Evolutionary conservation across 106 monocot genomes (phyloP), one percentile per base, ranked within the genome.

Genomic region (Amphibolis antarctica): DNA sequence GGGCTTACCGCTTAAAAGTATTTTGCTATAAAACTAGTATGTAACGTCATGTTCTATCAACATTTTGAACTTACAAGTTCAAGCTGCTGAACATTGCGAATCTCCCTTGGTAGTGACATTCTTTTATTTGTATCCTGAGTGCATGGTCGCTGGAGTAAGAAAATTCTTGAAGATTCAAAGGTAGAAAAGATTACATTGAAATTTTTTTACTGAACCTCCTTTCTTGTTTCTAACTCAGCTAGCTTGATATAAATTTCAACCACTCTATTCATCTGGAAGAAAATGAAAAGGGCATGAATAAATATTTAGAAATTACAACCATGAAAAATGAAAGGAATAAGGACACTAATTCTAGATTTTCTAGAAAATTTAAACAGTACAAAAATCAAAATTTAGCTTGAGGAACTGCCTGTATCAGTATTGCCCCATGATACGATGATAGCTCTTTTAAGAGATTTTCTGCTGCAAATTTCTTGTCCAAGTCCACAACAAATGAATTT

Each of bases 171-270:
- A 58, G 19, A 28, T 14, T 24, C 36, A 23, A 59, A 58, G 28
- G 29, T 47, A 28, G 49, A 14, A 44, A 17, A 46, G 12, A 24
- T 42, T 14, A 12, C 29, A 59, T 29, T 27, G 13, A 28, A 59
- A 19, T 0, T 30, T 7, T 9, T 60, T 0, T 28, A 12, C 43
- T 45, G 18, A 13, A 98, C 96, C 96, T 98, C 96, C 67, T 98
- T 98, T 75, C 67, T 98, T 1, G 90, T 87, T 75, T 98, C 96
- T 56, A 98, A 68, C 71, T 98, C 96, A 66, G 96, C 90, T 70
- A 98, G 86, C 69, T 84, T 98, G 45, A 98, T 98, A 71, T 98
- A 98, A 55, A 86, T 72, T 48, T 98, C 96, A 69, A 98, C 96
- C 90, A 90, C 80, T 67, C 80, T 84, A 63, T 87, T 98, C 96